phyloP scores from a whole-genome alignment of 2,329 filamentous ascomycete species.

The Xylariaceae sp. region DNA sequence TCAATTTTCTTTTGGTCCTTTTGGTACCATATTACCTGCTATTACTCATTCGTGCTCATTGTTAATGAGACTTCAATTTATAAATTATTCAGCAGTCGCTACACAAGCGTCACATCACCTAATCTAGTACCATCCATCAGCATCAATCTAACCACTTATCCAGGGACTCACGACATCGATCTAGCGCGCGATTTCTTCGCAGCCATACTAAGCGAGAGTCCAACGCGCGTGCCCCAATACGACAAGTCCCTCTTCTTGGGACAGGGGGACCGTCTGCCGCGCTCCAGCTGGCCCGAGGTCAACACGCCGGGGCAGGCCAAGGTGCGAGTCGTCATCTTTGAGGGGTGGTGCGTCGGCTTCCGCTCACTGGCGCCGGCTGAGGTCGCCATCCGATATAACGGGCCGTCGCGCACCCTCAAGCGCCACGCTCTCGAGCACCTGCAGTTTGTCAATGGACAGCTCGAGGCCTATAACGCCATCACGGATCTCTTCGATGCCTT shows the following conservation, averaged over 20 bases:
- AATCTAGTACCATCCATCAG: not conserved
- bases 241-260: conserved; percentile 83
- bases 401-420: conserved; percentile 56
- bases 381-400: conserved; percentile 59
- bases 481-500: conserved; percentile 61
- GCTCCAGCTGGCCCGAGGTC: conserved; percentile 65
- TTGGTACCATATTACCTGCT: too few species aligned
- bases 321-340: conserved; percentile 76
- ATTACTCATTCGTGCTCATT: not conserved
- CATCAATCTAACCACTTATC: not conserved
- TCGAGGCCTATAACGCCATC: conserved; percentile 56
- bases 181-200: conserved; percentile 69
- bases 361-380: conserved; percentile 63
- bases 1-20: not conserved
- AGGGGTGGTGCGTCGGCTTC: conserved; percentile 93
- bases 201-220: conserved; percentile 58
- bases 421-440: conserved; percentile 58
- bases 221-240: conserved; percentile 72
- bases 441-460: conserved; percentile 55
- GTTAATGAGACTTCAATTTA: too few species aligned
- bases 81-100: too few species aligned
- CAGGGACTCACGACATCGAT: conserved; percentile 72
- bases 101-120: too few species aligned
- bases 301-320: conserved; percentile 57
- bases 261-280: conserved; percentile 75